Conservation (phyloP, 257 asterid species). For the Solanum chmielewskii region DNA sequence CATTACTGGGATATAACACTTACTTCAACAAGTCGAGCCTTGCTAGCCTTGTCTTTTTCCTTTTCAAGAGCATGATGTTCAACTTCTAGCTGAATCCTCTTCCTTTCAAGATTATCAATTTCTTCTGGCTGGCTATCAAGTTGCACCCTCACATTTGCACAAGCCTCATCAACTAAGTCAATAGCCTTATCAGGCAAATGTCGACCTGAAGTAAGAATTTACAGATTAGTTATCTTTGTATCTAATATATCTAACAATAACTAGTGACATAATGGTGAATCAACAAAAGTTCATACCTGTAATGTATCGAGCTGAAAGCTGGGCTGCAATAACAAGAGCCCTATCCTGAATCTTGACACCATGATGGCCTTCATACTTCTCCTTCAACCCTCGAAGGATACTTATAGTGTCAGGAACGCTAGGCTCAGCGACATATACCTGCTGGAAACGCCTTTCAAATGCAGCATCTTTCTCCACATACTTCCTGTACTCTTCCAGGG, state of each 20-base stretch:
- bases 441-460: constrained; percentile 68
- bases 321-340: constrained; percentile 61
- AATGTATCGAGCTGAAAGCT: constrained; percentile 54
- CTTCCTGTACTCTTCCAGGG: constrained; percentile 56
- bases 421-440: constrained; percentile 66
- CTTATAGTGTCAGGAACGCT: constrained; percentile 53
- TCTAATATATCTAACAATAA: neutral
- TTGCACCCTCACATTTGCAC: constrained; percentile 77
- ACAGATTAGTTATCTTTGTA: neutral
- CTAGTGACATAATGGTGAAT: neutral
- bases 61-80: constrained; percentile 73
- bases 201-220: constrained; percentile 21
- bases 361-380: constrained; percentile 72
- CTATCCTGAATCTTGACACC: constrained; percentile 71
- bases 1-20: neutral
- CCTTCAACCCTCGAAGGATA: constrained; percentile 59
- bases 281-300: constrained; percentile 23
- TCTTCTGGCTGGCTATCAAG: constrained; percentile 75
- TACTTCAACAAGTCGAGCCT: constrained; percentile 61
- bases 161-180: constrained; percentile 64
- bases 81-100: constrained; percentile 63
- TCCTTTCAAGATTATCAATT: constrained; percentile 62
- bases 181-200: constrained; percentile 74
- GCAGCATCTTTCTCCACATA: constrained; percentile 79
- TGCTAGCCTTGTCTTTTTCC: constrained; percentile 83